Evolutionary conservation across 345 rosid genomes (phyloP), one percentile per base, ranked within the genome.

Genomic region (Camelina hispida): DNA sequence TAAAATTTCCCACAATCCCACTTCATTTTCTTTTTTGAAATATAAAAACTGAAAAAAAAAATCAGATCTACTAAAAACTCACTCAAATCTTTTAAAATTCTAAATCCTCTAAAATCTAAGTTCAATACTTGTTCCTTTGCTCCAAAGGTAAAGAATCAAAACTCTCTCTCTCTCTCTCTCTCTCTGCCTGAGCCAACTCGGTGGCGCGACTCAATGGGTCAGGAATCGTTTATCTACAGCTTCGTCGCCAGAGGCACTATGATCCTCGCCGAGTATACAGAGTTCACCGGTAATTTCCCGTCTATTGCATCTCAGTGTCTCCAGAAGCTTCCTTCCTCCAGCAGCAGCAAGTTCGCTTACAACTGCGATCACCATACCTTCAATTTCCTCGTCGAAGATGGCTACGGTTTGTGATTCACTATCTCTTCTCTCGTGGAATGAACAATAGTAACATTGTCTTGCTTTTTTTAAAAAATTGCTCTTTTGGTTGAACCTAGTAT

Each of bases 231-330:
- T 80, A 94, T 94, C 44, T 94, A 94, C 90, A 85, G 98, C 88
- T 91, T 94, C 80, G 97, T 91, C 59, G 98, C 97, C 0, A 84
- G 98, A 72, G 98, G 98, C 46, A 94, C 98, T 15, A 83, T 91
- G 95, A 73, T 94, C 37, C 72, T 94, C 68, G 92, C 95, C 3
- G 98, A 94, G 86, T 91, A 90, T 80, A 91, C 98, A 11, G 93
- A 95, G 87, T 95, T 91, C 90, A 91, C 98, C 6, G 93, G 98
- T 35, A 91, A 91, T 87, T 94, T 94, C 79, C 98, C 98, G 14
- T 96, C 97, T 50, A 94, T 94, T 62, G 97, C 98, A 14, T 78
- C 95, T 56, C 98, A 94, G 84, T 94, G 98, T 73, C 87, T 94
- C 69, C 93, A 90, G 63, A 86, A 82, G 75, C 88, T 95, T 64